Evolutionary conservation across 2,329 filamentous ascomycete genomes (phyloP), one percentile per base, ranked within the genome.

Genomic region (Rhinocladiella mackenziei): DNA sequence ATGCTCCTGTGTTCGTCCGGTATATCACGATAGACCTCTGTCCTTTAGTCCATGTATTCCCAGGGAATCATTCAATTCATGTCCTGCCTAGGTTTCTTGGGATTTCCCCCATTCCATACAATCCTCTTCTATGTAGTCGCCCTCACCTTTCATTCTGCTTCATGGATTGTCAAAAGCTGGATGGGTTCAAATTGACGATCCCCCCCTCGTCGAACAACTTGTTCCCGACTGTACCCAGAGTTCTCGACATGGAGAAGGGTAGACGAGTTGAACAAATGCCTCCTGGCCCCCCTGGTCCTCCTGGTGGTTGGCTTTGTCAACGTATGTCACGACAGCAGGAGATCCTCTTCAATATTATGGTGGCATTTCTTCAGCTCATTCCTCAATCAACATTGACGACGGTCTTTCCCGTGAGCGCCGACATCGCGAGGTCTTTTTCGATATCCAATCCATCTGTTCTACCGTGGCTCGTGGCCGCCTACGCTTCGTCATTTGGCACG

Each of bases 301-400:
- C 51, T 7, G 51, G 51, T 18, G 51, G 51, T 18, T 53, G 51
- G 51, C 48, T 53, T 9, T 42, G 31, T 17, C 35, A 43, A n/a
- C 33, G 45, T 11, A 51, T 53, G 51, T 48, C 51, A 11, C 39
- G 28, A 35, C 36, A 35, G 19, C 48, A 46, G 35, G 53, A 55
- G 35, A 41, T 51, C 3, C 29, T 68, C 7, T 71, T 75, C 38
- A 62, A 75, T 15, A 50, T 55, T 4, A 58, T 69, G 20, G 64
- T 74, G 42, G 74, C 71, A 54, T 63, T 69, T 56, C 65, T 71
- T 3, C 68, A 74, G 51, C 61, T 75, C 35, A 56, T 62, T 14
- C 57, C 58, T 11, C 58, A 69, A 53, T 61, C 58, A 1, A 63
- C 59, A 15, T 53, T 70, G 17, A 58, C 60, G 6, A 61, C 62